Evolutionary conservation across 2,329 filamentous ascomycete genomes (phyloP).

Genomic region (Lomentospora prolificans): DNA sequence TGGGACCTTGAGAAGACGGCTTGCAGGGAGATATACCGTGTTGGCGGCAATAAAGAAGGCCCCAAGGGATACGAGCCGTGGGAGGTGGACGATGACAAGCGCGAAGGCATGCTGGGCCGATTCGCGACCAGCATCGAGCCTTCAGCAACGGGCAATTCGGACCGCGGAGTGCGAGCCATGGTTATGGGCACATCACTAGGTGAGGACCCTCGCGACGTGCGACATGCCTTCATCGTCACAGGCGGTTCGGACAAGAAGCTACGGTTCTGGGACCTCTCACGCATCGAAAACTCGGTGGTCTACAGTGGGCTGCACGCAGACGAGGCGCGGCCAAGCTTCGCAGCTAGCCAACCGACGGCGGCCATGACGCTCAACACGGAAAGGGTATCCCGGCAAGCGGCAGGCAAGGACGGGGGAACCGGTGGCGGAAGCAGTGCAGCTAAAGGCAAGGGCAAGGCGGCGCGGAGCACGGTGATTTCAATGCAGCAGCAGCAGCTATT

Average conservation of each 20-base stretch:
- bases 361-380: conserved; percentile 59
- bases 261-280: conserved; percentile 83
- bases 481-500: conserved; percentile 79
- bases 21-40: conserved; percentile 83
- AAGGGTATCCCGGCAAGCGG: conserved; percentile 32
- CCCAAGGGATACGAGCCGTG: conserved; percentile 68
- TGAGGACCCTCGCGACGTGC: conserved; percentile 61
- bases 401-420: conserved; percentile 23
- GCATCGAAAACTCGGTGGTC: conserved; percentile 66
- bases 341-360: conserved; percentile 50
- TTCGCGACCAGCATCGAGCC: conserved; percentile 69
- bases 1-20: conserved; percentile 91
- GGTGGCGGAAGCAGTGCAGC: conserved; percentile 16
- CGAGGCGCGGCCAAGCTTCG: conserved; percentile 65
- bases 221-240: conserved; percentile 75
- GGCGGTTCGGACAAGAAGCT: conserved; percentile 85
- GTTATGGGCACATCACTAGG: conserved; percentile 62
- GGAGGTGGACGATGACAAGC: conserved; percentile 81
- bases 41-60: conserved; percentile 47
- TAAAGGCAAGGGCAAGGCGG: conserved; percentile 3
- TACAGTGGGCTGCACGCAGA: conserved; percentile 68
- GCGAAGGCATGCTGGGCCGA: conserved; percentile 76
- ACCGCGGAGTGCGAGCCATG: conserved; percentile 67
- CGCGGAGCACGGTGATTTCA: conserved; percentile 60
- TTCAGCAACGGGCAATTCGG: conserved; percentile 32